These are phyloP conservation scores for Limtongia smithiae DNA, from an alignment of 805 yeast species.

Conservation along the genomic window DNA sequence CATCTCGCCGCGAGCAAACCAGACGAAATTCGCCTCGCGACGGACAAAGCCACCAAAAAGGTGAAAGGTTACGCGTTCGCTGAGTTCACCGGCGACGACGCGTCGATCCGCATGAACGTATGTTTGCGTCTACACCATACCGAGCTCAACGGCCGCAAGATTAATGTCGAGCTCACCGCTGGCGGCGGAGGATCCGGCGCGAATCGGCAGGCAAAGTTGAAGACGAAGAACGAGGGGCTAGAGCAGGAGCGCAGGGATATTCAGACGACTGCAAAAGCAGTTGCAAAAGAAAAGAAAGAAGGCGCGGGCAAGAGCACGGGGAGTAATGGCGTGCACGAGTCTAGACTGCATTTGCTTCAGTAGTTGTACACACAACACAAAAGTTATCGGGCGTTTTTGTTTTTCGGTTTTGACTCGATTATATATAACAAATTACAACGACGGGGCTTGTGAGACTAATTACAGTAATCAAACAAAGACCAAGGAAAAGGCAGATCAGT, in stretches of 20 bases:
- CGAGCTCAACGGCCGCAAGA: conserved; percentile 62
- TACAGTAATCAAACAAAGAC: too few relatives aligned
- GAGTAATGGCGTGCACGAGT: too few relatives aligned
- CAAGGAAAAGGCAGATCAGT: too few relatives aligned
- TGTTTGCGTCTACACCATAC: conserved; percentile 85
- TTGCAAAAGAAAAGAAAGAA: conserved; percentile 20
- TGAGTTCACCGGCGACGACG: conserved; percentile 70
- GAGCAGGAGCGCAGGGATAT: conserved; percentile 64
- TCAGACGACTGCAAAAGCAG: conserved; percentile 38
- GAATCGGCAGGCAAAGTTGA: conserved; percentile 56
- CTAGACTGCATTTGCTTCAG: too few relatives aligned
- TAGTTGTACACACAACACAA: too few relatives aligned
- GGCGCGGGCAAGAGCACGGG: too few relatives aligned
- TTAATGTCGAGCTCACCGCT: conserved; percentile 93
- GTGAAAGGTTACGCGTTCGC: conserved; percentile 84
- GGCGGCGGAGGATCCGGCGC: conserved; percentile 90
- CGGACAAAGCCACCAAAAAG: conserved; percentile 41
- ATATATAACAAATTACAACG: too few relatives aligned
- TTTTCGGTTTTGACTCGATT: too few relatives aligned
- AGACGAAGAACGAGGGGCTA: conserved; percentile 72
- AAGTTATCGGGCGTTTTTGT: too few relatives aligned
- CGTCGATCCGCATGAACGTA: conserved; percentile 74
- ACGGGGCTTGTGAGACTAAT: too few relatives aligned
- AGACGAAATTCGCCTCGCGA: conserved; percentile 69
- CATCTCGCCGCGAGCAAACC: conserved; percentile 75